Percentiles rank a stretch among this genome's conserved stretches.
phyloP scores from a whole-genome alignment of 2,329 filamentous ascomycete genomes.

The Beauveria caledonica region DNA sequence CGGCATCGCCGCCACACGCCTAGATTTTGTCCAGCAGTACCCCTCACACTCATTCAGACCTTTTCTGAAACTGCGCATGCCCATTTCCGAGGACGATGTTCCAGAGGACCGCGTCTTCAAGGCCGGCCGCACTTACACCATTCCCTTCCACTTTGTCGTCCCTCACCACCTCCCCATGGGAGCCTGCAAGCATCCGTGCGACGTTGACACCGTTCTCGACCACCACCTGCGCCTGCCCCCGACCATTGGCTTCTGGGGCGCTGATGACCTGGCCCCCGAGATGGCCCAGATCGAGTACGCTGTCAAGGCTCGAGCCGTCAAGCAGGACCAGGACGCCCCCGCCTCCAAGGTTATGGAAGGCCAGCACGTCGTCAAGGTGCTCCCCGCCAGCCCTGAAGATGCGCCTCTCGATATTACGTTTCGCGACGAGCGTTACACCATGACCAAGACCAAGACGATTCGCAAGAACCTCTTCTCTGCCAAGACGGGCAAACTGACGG shows the following conservation, averaged over 20 bases:
- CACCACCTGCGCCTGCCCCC: constrained; percentile 47
- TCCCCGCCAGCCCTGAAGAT: constrained; percentile 41
- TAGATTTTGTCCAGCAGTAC: constrained; percentile 42
- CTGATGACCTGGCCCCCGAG: constrained; percentile 45
- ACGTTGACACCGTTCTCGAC: constrained; percentile 37
- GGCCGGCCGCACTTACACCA: constrained; percentile 37
- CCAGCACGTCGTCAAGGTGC: constrained; percentile 40
- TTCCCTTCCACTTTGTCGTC: constrained; percentile 53
- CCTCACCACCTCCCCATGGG: constrained; percentile 49
- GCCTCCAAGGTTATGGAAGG: constrained; percentile 32
- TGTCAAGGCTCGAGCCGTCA: constrained; percentile 38
- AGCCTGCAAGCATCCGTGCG: constrained; percentile 44
- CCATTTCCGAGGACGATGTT: constrained; percentile 37
- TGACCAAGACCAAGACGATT: constrained; percentile 43
- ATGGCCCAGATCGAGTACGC: constrained; percentile 48
- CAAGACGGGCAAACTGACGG: constrained; percentile 42
- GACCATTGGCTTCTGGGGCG: constrained; percentile 43
- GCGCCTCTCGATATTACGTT: constrained; percentile 42
- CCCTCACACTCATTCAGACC: constrained; percentile 41
- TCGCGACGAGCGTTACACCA: constrained; percentile 40
- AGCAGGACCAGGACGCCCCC: constrained; percentile 15
- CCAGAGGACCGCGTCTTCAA: constrained; percentile 40
- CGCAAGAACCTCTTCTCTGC: constrained; percentile 44
- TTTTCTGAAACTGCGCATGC: constrained; percentile 50
- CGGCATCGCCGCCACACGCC: constrained; percentile 40